Conservation (phyloP, 2,329 filamentous ascomycete species). For the Colletotrichum zoysiae region DNA sequence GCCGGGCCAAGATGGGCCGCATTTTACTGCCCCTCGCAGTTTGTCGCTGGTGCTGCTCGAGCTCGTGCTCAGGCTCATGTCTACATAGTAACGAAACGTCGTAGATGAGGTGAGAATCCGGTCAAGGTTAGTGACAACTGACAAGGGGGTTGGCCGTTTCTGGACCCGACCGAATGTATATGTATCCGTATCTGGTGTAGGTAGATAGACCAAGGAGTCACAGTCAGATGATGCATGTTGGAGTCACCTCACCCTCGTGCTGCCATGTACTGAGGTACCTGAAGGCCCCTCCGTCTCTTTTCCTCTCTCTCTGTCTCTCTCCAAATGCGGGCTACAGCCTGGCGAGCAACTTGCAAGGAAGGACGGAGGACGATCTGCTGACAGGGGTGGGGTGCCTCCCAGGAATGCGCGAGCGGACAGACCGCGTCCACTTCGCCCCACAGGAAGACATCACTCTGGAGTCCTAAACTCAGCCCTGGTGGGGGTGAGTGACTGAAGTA, state of each 20-base stretch:
- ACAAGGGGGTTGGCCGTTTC: not conserved
- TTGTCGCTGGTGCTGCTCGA: conserved; percentile 12
- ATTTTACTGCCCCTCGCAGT: not conserved
- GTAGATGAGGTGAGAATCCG: conserved; percentile 11
- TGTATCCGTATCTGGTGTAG: conserved; percentile 4
- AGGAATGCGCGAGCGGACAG: conserved; percentile 29
- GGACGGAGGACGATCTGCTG: conserved; percentile 25
- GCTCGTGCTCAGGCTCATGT: not conserved
- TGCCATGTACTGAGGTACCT: conserved; percentile 20
- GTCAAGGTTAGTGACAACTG: not conserved
- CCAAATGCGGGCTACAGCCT: conserved; percentile 23
- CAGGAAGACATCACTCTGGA: conserved; percentile 40
- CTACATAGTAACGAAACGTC: not conserved
- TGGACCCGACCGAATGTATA: conserved; percentile 4
- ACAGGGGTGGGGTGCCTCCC: conserved; percentile 27
- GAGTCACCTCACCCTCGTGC: conserved; percentile 13
- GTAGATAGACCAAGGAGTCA: conserved; percentile 2
- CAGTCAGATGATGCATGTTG: conserved; percentile 33
- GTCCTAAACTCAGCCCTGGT: conserved; percentile 25
- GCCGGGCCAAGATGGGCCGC: not conserved
- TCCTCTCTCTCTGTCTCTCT: not conserved
- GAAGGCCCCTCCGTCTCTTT: not conserved
- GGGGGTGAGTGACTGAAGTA: conserved; percentile 21
- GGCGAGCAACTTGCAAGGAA: conserved; percentile 5
- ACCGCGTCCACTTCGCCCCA: conserved; percentile 27